Evolutionary conservation across 345 rosid species (phyloP), one percentile per base, ranked within the genome.

Genomic region (Murraya paniculata): DNA sequence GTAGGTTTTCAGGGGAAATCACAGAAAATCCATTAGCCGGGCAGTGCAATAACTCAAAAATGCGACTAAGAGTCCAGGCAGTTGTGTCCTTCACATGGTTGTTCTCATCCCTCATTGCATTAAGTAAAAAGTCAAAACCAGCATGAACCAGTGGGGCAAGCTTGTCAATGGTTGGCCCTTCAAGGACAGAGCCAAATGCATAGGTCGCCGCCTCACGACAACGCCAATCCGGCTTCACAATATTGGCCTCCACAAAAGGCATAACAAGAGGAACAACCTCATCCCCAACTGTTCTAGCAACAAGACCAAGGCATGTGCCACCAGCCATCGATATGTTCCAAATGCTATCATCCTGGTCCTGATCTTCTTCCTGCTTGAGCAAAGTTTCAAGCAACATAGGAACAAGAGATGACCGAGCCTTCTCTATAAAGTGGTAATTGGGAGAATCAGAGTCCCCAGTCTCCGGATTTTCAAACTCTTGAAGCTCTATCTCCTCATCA

Each of bases 241-340:
- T 94, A 84, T 94, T 91, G 33, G 79, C 80, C 85, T 96, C 97
- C 69, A 94, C 95, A 74, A 94, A 96, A 59, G 98, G 98, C 95
- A 92, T 91, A 66, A 94, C 99, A 69, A 95, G 93, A 70, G 94
- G 93, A 75, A 96, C 94, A 66, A 94, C 82, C 66, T 87, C 89
- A 84, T 94, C 92, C 61, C 97, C 99, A 83, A 96, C 99, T 1
- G 99, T 92, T 85, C 97, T 89, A 57, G 98, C 88, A 83, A 94
- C 97, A 79, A 96, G 98, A 61, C 97, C 96, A 11, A 96, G 89
- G 83, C 99, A 96, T 6, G 99, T 96, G 64, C 98, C 99, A 9
- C 99, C 98, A 24, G 99, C 97, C 99, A 96, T 96, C 18, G 99
- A 88, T 71, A 96, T 84, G 81, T 94, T 92, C 98, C 99, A 96